These are phyloP conservation scores for Vinca major DNA, from an alignment of 305 asterid genomes.

Conservation along the genomic window DNA sequence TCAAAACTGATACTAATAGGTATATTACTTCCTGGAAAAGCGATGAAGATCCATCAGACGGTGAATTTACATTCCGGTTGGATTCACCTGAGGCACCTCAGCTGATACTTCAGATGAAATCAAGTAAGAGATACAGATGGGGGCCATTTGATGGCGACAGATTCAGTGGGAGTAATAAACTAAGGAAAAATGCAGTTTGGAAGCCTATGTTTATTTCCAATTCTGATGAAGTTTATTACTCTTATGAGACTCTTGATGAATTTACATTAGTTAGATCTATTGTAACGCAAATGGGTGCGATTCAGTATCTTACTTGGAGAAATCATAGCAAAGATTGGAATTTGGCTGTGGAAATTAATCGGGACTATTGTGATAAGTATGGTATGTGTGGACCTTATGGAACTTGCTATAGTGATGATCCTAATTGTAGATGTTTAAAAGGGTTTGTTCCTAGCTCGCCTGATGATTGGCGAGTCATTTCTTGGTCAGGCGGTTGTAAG, in stretches of 20 bases:
- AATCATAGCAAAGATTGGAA: conserved; percentile 22
- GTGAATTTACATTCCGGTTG: conserved; percentile 32
- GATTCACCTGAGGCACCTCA: conserved; percentile 28
- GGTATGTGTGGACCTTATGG: conserved; percentile 40
- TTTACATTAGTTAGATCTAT: conserved; percentile 22
- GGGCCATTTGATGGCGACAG: conserved; percentile 46
- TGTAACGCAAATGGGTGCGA: conserved; percentile 23
- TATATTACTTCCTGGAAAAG: conserved; percentile 39
- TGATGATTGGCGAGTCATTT: conserved; percentile 21
- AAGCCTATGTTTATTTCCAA: conserved; percentile 11
- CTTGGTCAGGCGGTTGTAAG: conserved; percentile 28
- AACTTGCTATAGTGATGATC: conserved; percentile 23
- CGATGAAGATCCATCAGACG: conserved; percentile 29
- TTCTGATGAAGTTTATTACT: conserved; percentile 21
- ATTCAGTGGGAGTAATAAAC: conserved; percentile 27
- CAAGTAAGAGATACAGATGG: conserved; percentile 31
- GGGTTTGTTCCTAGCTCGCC: conserved; percentile 36
- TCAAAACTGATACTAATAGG: conserved; percentile 12
- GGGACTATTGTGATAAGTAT: conserved; percentile 30
- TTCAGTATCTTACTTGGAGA: conserved; percentile 35
- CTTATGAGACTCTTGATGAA: conserved; percentile 21
- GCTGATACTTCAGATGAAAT: conserved; percentile 20
- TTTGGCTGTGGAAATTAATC: conserved; percentile 22
- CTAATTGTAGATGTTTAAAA: conserved; percentile 30
- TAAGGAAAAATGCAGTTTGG: conserved; percentile 22